Evolutionary conservation across 2,329 filamentous ascomycete genomes (phyloP), one percentile per base, ranked within the genome.

Genomic region (Penicillium freii): DNA sequence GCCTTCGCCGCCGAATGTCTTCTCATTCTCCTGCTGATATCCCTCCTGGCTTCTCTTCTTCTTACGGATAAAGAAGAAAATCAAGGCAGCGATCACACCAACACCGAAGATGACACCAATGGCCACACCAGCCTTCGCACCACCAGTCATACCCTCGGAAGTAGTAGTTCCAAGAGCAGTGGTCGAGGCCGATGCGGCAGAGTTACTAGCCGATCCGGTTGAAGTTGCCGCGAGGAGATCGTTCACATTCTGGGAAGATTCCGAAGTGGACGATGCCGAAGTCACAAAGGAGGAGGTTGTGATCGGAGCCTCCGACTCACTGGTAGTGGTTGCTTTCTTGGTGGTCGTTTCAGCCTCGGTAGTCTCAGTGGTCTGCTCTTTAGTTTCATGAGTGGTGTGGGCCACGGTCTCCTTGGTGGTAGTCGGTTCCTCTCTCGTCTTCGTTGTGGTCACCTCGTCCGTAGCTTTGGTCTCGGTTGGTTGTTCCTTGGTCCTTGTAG

Each of bases 91-190:
- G 27, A 94, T 71, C 2, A 87, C 74, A 33, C 87, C 83, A 27
- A 96, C 66, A 48, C 84, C 84, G 7, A 88, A 80, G 33, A 97
- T 76, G 47, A 95, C 85, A 68, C 92, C 92, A 70, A 97, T 87
- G 6, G 88, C 91, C 60, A 97, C 84, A 59, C 94, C 94, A 43
- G 91, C 92, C 75, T 91, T 94, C 31, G 77, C 79, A 51, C 77
- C 78, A 17, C 70, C 69, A 2, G 75, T 74, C 59, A 82, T 67
- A 17, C 77, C 78, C 19, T 60, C 59, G n/a, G 73, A 70, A 15
- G 63, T 59, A 19, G 68, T 40, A 43, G 21, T 53, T 21, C 38
- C 44, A 23, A 65, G 46, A 15, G 70, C 60, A 31, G 69, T 60
- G 5, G 69, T 59, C 56, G 68, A 66, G 11, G 68, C 63, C 3